Evolutionary conservation across 2,329 filamentous ascomycete genomes (phyloP), one percentile per base, ranked within the genome.

Genomic region (Trichoderma semiorbis): DNA sequence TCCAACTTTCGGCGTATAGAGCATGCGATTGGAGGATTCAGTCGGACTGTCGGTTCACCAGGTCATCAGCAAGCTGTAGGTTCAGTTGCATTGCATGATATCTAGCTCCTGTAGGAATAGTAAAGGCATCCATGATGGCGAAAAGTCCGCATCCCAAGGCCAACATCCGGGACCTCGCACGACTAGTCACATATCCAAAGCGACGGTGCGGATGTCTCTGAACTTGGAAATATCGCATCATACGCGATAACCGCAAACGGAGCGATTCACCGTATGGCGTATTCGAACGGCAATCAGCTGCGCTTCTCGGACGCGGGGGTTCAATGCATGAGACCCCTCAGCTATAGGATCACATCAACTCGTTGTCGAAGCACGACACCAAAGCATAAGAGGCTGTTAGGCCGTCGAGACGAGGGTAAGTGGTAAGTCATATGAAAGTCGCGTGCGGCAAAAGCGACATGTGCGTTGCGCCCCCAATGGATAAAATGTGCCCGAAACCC

Each of bases 181-280:
- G 39, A 63, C 43, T 53, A 61, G 47, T 53, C 30, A 30, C 30
- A 43, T 61, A 16, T 63, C 39, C 39, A 61, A 63, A 57, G 68
- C 58, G 68, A 70, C 43, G 68, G 68, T 28, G 68, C 68, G 64
- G 43, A 39, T 55, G 55, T 50, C 55, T 47, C 53, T 32, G 16
- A n/a, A 32, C n/a, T 26, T 24, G 34, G 67, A 47, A 43, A 69
- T 69, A 69, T 69, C 68, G 43, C 68, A 70, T 55, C 68, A 70
- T 70, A 53, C 32, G n/a, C 68, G 55, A 69, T 32, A 39, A 21
- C 55, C 55, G 34, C 26, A 69, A 61, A 69, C 26, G 24, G 47
- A 43, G n/a, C 36, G 18, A 28, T 43, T 43, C 64, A 43, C 12
- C 21, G 18, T 4, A n/a, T 30, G 30, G 24, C 36, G 50, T 58